These are phyloP conservation scores for Chrysophaeum taylorii DNA, from an alignment of 352 stramenopile genomes.

Conservation along the genomic window DNA sequence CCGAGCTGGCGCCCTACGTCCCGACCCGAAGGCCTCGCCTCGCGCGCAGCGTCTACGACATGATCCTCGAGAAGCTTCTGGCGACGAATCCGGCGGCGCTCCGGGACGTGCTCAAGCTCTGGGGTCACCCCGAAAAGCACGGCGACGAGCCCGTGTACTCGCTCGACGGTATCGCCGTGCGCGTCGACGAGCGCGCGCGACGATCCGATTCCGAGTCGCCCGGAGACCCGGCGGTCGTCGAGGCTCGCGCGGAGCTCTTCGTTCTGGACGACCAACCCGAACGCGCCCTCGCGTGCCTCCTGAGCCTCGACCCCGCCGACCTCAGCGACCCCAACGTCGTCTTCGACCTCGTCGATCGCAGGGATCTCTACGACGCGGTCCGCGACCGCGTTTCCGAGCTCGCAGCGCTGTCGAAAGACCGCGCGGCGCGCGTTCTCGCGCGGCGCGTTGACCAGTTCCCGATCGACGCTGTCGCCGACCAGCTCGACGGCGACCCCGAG, in stretches of 20 bases:
- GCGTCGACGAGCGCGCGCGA: not conserved
- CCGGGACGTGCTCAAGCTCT: conserved; percentile 24
- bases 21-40: conserved; percentile 24
- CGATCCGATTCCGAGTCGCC: not conserved
- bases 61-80: conserved; percentile 25
- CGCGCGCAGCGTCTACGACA: conserved; percentile 17
- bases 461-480: conserved; percentile 19
- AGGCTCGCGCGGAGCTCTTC: conserved; percentile 29
- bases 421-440: conserved; percentile 30
- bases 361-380: conserved; percentile 27
- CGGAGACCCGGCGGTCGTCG: conserved; percentile 20
- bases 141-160: not conserved
- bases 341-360: conserved; percentile 34
- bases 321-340: conserved; percentile 14
- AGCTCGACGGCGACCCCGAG: conserved; percentile 15
- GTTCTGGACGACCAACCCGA: conserved; percentile 26
- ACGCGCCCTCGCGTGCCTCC: conserved; percentile 24
- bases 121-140: not conserved
- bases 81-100: conserved; percentile 22
- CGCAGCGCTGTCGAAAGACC: conserved; percentile 21
- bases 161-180: not conserved
- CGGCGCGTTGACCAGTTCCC: conserved; percentile 26
- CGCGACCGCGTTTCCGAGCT: conserved; percentile 25
- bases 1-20: conserved; percentile 28
- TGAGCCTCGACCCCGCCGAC: conserved; percentile 15